Conservation (phyloP, 805 yeast genomes). For the Metschnikowia continentalis region DNA sequence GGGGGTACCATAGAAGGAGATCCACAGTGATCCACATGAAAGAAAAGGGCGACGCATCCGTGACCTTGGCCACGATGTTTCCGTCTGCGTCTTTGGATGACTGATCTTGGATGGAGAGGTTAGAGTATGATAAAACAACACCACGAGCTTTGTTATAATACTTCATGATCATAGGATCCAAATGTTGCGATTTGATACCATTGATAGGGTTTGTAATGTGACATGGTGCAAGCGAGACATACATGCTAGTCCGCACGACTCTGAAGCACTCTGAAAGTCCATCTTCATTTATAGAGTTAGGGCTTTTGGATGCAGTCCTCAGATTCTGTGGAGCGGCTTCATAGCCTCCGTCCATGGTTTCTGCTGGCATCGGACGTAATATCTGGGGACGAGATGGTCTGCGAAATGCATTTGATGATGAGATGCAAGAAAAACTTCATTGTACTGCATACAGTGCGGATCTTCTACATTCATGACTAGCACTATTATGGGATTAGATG, state of each 20-base stretch:
- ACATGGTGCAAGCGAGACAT: conserved; percentile 85
- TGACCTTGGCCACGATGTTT: conserved; percentile 57
- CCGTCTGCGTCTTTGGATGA: conserved; percentile 33
- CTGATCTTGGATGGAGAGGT: conserved; percentile 36
- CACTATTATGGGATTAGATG: not conserved
- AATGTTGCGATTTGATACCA: conserved; percentile 83
- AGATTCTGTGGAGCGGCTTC: conserved; percentile 1
- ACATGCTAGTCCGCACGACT: conserved; percentile 54
- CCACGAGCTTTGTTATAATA: conserved; percentile 72
- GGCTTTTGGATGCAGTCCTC: conserved; percentile 20
- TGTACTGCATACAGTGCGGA: conserved; percentile 10
- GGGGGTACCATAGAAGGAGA: conserved; percentile 85
- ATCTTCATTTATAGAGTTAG: conserved; percentile 35
- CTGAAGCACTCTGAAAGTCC: conserved; percentile 70
- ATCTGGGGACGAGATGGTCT: not conserved
- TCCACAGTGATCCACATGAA: conserved; percentile 85
- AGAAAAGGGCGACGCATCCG: conserved; percentile 81
- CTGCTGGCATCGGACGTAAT: conserved; percentile 10
- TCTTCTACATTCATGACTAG: not conserved
- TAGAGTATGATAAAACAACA: conserved; percentile 75
- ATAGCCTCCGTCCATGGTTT: not conserved
- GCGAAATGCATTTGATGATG: conserved; percentile 11
- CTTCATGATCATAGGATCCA: conserved; percentile 86
- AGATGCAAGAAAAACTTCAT: conserved; percentile 12
- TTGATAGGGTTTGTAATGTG: conserved; percentile 63